These are phyloP conservation scores for Russula lepida DNA, from an alignment of 768 basidiomycete genomes.

Conservation along the genomic window DNA sequence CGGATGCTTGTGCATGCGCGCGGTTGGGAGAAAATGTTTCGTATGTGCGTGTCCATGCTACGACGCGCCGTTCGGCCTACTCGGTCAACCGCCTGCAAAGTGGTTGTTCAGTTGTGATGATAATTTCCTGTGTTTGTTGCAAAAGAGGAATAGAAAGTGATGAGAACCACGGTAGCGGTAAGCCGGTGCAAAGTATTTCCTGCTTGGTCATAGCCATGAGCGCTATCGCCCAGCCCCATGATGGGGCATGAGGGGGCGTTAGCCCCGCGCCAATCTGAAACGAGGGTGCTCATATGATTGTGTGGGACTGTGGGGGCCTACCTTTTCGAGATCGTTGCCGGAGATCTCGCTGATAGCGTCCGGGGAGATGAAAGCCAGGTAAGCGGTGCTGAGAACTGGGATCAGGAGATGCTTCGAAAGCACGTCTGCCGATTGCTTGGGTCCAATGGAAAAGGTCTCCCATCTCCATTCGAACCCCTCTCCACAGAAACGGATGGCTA, in stretches of 20 bases:
- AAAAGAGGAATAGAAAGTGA: neutral
- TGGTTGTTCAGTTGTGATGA: neutral
- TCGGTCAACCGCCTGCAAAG: slow-evolving; percentile 55
- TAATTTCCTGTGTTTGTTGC: neutral
- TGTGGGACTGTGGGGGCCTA: slow-evolving; percentile 23
- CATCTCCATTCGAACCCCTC: slow-evolving; percentile 68
- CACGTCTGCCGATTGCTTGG: slow-evolving; percentile 58
- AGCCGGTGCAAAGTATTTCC: neutral
- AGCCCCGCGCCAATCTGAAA: slow-evolving; percentile 17
- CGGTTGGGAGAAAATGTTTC: slow-evolving; percentile 61
- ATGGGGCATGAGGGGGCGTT: slow-evolving; percentile 6
- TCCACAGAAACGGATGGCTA: slow-evolving; percentile 53
- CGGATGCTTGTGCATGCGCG: slow-evolving; percentile 57
- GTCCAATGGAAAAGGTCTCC: slow-evolving; percentile 61
- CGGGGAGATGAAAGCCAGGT: slow-evolving; percentile 57
- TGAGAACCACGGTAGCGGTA: neutral
- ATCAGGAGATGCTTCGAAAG: slow-evolving; percentile 72
- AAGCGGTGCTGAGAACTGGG: slow-evolving; percentile 63
- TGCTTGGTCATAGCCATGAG: neutral
- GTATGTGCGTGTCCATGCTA: slow-evolving; percentile 61
- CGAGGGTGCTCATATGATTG: slow-evolving; percentile 16
- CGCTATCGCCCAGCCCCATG: neutral
- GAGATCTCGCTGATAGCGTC: slow-evolving; percentile 49
- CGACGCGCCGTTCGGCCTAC: slow-evolving; percentile 61
- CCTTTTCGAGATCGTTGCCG: slow-evolving; percentile 59